Evolutionary conservation across 2,329 filamentous ascomycete genomes (phyloP).

Genomic region (Colletotrichum kahawae): DNA sequence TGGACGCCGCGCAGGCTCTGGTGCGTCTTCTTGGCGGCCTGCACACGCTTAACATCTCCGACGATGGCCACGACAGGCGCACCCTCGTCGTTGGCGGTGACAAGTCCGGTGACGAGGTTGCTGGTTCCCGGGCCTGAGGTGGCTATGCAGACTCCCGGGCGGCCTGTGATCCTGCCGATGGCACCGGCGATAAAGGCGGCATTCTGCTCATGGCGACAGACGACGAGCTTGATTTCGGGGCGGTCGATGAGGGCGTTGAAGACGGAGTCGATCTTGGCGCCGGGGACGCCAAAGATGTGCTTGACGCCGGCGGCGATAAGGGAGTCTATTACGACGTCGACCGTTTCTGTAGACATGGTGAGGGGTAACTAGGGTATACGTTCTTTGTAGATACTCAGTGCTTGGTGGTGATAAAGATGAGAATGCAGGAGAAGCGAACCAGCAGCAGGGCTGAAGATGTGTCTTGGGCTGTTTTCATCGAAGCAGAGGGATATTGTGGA

Average conservation of each 20-base stretch:
- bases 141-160: conserved; percentile 50
- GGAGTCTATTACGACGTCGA: conserved; percentile 32
- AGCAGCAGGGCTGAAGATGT: not conserved
- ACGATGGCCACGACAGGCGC: conserved; percentile 53
- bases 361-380: not conserved
- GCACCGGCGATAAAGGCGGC: conserved; percentile 55
- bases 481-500: not conserved
- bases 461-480: not conserved
- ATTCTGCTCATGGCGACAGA: conserved; percentile 55
- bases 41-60: conserved; percentile 48
- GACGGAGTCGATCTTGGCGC: conserved; percentile 52
- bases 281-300: conserved; percentile 51
- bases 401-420: not conserved
- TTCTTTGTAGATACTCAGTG: not conserved
- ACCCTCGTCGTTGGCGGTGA: conserved; percentile 52
- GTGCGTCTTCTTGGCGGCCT: conserved; percentile 50
- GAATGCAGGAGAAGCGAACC: not conserved
- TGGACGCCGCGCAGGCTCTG: conserved; percentile 49
- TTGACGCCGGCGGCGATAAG: conserved; percentile 44
- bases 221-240: conserved; percentile 49
- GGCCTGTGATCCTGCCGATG: conserved; percentile 48
- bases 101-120: conserved; percentile 50
- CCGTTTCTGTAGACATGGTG: conserved; percentile 26
- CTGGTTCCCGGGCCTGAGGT: conserved; percentile 52
- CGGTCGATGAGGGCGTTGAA: conserved; percentile 51